Percentiles rank a stretch among this genome's conserved stretches.
Conservation (phyloP, 768 basidiomycete genomes). For the Lyophyllum semitale region DNA sequence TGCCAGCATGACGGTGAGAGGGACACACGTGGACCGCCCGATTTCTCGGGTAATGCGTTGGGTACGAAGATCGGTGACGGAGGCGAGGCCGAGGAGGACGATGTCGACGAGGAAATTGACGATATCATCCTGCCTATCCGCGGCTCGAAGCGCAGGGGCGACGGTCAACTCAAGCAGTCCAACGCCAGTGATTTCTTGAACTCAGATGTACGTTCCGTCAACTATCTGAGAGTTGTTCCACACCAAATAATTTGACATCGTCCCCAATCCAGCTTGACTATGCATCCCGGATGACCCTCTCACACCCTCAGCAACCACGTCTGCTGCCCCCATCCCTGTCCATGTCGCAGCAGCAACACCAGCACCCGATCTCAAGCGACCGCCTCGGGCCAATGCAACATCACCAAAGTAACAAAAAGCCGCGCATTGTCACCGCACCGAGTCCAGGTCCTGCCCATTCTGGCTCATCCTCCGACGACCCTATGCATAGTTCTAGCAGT, state of each 20-base stretch:
- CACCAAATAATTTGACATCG: neutral
- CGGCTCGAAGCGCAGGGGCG: constrained; percentile 30
- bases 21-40: constrained; percentile 45
- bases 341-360: constrained; percentile 21
- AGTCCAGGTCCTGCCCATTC: constrained; percentile 15
- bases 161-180: constrained; percentile 34
- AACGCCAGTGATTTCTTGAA: constrained; percentile 16
- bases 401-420: constrained; percentile 25
- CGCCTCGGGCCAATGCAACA: constrained; percentile 18
- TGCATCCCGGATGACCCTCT: constrained; percentile 15
- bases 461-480: constrained; percentile 29
- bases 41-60: constrained; percentile 42
- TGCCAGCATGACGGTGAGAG: constrained; percentile 51
- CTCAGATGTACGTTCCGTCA: constrained; percentile 11
- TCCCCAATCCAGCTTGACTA: constrained; percentile 22
- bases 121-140: constrained; percentile 7
- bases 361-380: constrained; percentile 32
- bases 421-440: constrained; percentile 9
- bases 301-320: constrained; percentile 14
- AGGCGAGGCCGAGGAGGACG: constrained; percentile 43
- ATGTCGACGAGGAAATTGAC: constrained; percentile 31
- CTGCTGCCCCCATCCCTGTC: constrained; percentile 29
- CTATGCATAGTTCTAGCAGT: constrained; percentile 10
- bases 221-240: neutral
- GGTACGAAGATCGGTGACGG: constrained; percentile 32